Evolutionary conservation across 805 yeast genomes (phyloP), one percentile per base, ranked within the genome.

Genomic region (Wickerhamomyces bisporus): DNA sequence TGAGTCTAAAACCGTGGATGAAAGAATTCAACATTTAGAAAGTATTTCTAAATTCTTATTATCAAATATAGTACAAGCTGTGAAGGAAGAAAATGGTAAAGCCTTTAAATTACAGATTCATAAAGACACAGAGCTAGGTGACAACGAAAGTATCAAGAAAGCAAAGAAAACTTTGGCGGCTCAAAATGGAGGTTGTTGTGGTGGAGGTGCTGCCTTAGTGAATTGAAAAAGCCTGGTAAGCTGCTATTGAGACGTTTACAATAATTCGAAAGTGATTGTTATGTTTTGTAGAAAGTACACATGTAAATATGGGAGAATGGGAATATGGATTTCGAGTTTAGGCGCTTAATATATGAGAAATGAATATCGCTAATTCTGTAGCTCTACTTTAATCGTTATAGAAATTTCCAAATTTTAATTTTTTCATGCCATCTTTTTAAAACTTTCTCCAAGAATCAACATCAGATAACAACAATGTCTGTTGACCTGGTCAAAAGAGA

Each of bases 51-150:
- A 59, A 29, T 81, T 88, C 45, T 65, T 91, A 41, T 67, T 73
- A 34, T 67, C 71, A 41, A 91, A 91, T 58, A 69, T 91, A n/a
- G 97, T 91, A 3, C 98, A 91, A 62, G 98, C 95, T 7, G 66
- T 62, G 43, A 71, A 63, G 49, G 59, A 53, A 2, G 58, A 49
- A 3, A 65, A 59, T 2, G 65, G 65, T 13, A 71, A 67, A 3
- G 71, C 64, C 34, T 76, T 69, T 53, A 60, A 63, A 35, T 68
- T 91, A 51, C 81, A 81, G 48, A 79, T 91, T 48, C 96, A 87
- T 55, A 62, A 75, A 34, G 77, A 82, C 34, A 85, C 94, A 0
- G 98, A 91, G 61, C 66, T 91, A 36, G 98, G 97, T 15, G 96
- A 88, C 55, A 91, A 91, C 58, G 95, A 88, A 26, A 71, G 78